phyloP scores from a whole-genome alignment of 2,329 filamentous ascomycete species.

The Peltaster fructicola region DNA sequence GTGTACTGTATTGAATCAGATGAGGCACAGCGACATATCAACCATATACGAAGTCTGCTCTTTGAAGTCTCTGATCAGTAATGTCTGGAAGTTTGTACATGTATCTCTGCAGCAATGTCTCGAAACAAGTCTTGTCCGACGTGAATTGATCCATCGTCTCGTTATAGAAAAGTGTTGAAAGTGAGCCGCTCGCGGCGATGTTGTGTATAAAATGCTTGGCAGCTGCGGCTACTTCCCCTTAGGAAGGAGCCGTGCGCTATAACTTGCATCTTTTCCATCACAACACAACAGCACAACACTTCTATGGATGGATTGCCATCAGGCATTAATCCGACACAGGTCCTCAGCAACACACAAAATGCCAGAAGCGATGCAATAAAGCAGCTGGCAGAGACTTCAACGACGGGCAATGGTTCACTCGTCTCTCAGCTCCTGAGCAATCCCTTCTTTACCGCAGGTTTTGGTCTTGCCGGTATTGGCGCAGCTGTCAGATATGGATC shows the following conservation, averaged over 20 bases:
- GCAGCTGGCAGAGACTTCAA: constrained; percentile 17
- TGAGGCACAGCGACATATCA: not conserved
- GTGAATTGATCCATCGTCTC: constrained; percentile 26
- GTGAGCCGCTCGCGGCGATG: constrained; percentile 2
- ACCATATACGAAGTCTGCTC: constrained; percentile 14
- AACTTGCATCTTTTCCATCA: no score
- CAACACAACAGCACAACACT: not conserved
- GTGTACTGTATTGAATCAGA: not conserved
- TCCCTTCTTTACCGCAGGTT: constrained; percentile 43
- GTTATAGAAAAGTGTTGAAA: constrained; percentile 1
- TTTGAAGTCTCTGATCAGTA: constrained; percentile 7
- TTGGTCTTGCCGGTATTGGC: constrained; percentile 79
- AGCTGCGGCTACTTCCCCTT: not conserved
- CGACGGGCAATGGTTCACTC: constrained; percentile 20
- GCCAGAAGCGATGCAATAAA: constrained; percentile 19
- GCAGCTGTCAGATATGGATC: constrained; percentile 67
- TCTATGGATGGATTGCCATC: constrained; percentile 1
- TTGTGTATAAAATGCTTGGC: not conserved
- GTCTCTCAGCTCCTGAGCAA: constrained; percentile 30
- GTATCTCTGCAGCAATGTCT: constrained; percentile 45
- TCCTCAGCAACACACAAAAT: constrained; percentile 3
- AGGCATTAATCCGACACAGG: constrained; percentile 1
- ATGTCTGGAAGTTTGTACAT: constrained; percentile 16
- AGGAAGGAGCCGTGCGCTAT: not conserved
- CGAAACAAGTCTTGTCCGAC: constrained; percentile 42